Conservation (phyloP, 2,329 filamentous ascomycete genomes). For the Cercospora sp. region DNA sequence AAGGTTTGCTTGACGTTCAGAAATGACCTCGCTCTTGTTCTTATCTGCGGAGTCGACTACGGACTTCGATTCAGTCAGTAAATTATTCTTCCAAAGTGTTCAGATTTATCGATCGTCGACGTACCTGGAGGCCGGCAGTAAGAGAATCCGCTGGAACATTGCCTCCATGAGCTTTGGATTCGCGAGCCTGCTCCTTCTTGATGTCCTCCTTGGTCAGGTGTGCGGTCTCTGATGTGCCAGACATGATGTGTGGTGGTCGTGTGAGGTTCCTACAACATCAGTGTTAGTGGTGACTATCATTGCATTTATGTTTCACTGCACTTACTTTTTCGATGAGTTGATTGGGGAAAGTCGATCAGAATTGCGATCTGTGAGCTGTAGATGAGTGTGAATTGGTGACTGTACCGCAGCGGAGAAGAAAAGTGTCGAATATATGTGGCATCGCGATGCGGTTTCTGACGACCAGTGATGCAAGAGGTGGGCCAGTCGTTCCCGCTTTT, state of each 20-base stretch:
- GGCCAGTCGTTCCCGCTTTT: background rate
- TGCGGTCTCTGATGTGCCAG: constrained; percentile 45
- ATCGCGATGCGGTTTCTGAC: constrained; percentile 6
- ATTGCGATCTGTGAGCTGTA: background rate
- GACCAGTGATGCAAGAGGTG: constrained; percentile 8
- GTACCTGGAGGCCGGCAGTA: constrained; percentile 50
- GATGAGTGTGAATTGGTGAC: background rate
- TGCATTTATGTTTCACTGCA: background rate
- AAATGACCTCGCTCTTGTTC: constrained; percentile 65
- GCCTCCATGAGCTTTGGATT: constrained; percentile 44
- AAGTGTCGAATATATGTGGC: constrained; percentile 10
- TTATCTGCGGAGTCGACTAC: constrained; percentile 35
- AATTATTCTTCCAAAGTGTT: background rate
- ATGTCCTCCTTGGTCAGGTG: constrained; percentile 53
- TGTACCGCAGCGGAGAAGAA: background rate
- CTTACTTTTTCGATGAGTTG: background rate
- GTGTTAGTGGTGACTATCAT: background rate
- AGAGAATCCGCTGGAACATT: constrained; percentile 48
- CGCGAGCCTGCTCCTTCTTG: constrained; percentile 49
- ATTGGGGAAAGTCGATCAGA: background rate
- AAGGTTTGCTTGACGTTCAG: constrained; percentile 69
- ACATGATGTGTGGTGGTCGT: constrained; percentile 30
- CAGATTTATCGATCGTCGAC: constrained; percentile 5
- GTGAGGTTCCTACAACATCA: background rate
- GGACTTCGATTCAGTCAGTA: constrained; percentile 22